Conservation (phyloP, 495 filamentous ascomycete genomes). For the Penicillium atrosanguineum region DNA sequence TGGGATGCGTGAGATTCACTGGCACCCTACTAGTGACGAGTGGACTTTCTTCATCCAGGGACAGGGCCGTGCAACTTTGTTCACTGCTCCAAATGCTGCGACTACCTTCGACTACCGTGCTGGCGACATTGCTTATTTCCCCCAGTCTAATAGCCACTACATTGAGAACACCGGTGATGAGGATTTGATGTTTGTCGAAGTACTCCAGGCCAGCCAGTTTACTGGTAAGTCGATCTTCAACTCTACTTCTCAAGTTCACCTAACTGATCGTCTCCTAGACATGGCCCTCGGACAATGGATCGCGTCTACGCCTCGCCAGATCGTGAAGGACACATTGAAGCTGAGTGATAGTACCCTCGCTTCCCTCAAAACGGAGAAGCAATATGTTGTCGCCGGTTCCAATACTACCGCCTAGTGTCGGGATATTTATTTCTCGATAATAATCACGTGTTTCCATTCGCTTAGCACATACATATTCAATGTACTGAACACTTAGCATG, state of each 20-base stretch:
- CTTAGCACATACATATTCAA: background rate
- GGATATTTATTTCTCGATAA: background rate
- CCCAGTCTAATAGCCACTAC: constrained; percentile 63
- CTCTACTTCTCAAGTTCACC: background rate
- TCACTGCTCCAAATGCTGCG: constrained; percentile 53
- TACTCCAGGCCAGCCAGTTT: constrained; percentile 65
- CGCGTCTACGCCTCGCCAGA: constrained; percentile 59
- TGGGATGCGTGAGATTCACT: constrained; percentile 76
- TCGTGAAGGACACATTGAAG: constrained; percentile 62
- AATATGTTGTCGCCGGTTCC: constrained; percentile 51
- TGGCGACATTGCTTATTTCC: constrained; percentile 73
- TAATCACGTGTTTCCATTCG: background rate
- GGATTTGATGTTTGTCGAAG: constrained; percentile 67
- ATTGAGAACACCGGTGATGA: constrained; percentile 71
- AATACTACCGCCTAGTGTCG: constrained; percentile 7
- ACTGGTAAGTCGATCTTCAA: constrained; percentile 33
- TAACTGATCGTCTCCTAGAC: constrained; percentile 34
- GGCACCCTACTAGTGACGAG: constrained; percentile 73
- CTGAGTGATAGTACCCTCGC: constrained; percentile 53
- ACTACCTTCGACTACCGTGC: constrained; percentile 72
- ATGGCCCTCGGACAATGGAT: constrained; percentile 64
- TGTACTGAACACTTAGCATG: background rate
- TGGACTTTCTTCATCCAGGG: constrained; percentile 76
- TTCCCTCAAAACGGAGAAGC: constrained; percentile 59
- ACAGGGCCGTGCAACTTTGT: constrained; percentile 64